Conservation (phyloP, 176 grass and related monocot genomes). For the Carex parvula region DNA sequence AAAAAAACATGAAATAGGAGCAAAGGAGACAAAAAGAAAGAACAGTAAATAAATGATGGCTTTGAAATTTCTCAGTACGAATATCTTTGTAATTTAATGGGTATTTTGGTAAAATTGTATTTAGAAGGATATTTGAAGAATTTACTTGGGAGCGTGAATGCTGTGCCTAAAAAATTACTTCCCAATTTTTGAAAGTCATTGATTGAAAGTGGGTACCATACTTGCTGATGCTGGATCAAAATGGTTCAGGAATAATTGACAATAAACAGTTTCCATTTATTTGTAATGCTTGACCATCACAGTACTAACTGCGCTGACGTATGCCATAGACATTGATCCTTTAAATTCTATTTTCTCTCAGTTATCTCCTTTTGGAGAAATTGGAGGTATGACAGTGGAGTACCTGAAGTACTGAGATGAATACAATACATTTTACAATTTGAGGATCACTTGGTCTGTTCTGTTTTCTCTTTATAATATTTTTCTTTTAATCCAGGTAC, state of each 20-base stretch:
- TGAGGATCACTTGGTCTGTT: background rate
- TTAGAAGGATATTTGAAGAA: background rate
- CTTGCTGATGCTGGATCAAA: background rate
- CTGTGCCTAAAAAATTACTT: background rate
- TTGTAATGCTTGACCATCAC: background rate
- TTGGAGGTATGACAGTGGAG: background rate
- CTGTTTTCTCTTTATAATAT: background rate
- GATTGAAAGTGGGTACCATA: background rate
- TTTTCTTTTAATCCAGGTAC: slow-evolving; percentile 50
- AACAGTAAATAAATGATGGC: background rate
- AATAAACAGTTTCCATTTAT: background rate
- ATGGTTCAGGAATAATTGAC: background rate
- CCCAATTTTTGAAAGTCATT: background rate
- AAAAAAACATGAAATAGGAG: background rate
- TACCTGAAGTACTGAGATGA: background rate
- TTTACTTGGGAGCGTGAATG: background rate
- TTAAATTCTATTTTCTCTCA: background rate
- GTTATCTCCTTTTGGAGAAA: background rate
- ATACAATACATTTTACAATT: background rate
- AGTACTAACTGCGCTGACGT: background rate
- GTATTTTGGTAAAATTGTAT: background rate
- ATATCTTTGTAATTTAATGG: background rate
- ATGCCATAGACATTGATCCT: too few relatives aligned
- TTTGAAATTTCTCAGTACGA: background rate
- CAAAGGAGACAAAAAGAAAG: background rate